Evolutionary conservation across 1,284 basidiomycete species (phyloP), one percentile per base, ranked within the genome.

Genomic region (Boletellus deceptivus): DNA sequence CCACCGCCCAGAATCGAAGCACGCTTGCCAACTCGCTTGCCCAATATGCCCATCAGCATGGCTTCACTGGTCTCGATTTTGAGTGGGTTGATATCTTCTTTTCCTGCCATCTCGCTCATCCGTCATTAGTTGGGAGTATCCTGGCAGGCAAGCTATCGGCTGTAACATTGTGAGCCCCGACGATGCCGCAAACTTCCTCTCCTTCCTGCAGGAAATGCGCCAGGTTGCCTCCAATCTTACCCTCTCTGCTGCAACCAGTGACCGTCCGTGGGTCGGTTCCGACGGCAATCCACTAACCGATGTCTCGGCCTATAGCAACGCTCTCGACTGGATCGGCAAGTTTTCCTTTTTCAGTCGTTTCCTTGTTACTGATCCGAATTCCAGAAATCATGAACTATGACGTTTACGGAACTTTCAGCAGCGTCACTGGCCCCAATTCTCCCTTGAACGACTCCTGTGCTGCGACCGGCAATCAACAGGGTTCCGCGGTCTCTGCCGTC

Each of bases 301-400:
- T 64, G 80, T 94, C 16, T 80, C 82, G 6, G 78, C 58, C 1
- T 95, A 91, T 61, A 84, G 84, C 7, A 59, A 77, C 37, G 76
- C 84, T 18, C 77, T 96, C 34, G 90, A 95, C 67, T 90, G 84
- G 73, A 83, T 95, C 54, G 73, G 67, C 54, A 37, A 38, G 53
- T 46, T 13, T 22, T 24, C 24, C 24, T 34, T 64, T 67, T 69
- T 34, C 37, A 56, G 49, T 0, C 11, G 8, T 4, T 39, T 47
- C 38, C 13, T 39, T 41, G 16, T 6, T 68, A 63, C 69, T 48
- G 64, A 57, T 59, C 17, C 36, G 14, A 18, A 35, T 34, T 43
- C 0, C 45, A 69, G 67, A 70, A 53, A 77, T 94, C 63, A 95
- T 95, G 91, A 91, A 90, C 72, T 94, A 94, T 71, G 92, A 94